Evolutionary conservation across 1,139 yeast species (phyloP), one percentile per base, ranked within the genome.

Genomic region (Blastobotrys aristatus): DNA sequence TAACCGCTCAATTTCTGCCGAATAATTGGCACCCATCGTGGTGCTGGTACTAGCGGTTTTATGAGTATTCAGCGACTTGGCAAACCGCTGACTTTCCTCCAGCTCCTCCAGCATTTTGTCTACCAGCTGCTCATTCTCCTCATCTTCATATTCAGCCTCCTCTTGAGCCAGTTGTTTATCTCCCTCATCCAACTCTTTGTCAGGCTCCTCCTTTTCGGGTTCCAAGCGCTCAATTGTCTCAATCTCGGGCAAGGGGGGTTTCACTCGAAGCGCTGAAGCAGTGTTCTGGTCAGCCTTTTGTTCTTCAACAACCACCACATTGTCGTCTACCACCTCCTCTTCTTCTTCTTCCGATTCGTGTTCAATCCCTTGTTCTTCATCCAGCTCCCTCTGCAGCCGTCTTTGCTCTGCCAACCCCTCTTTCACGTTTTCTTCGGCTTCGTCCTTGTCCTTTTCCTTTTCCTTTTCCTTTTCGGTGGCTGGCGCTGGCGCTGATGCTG

Each of bases 101-200:
- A 80, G 84, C 62, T 92, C 98, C 41, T 75, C 75, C 39, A 72
- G 72, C 51, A 90, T 65, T 55, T 82, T 84, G 36, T 78, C 74
- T 2, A 75, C 72, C 2, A 88, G 65, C 14, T 78, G 75, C 27
- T 79, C 80, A 49, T 87, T 95, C 50, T 90, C 96, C 29, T 80
- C 82, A 49, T 85, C 89, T 22, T 81, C 84, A 62, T 79, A 86
- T 30, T 50, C 53, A 13, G 58, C 64, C 22, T 66, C 70, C 32
- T 55, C 59, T 11, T 58, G 59, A 1, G 69, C 69, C 24, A 63
- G 50, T 37, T 54, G 60, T 31, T 54, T 53, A 2, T 16, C 44
- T 13, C 53, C 60, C 27, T 53, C 53, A 2, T 11, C 42, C 8
- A 8, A n/a, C 14, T 39, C 26, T 36, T 6, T 10, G 10, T 5